Conservation (phyloP, 2,329 filamentous ascomycete species). For the Cladophialophora psammophila region DNA sequence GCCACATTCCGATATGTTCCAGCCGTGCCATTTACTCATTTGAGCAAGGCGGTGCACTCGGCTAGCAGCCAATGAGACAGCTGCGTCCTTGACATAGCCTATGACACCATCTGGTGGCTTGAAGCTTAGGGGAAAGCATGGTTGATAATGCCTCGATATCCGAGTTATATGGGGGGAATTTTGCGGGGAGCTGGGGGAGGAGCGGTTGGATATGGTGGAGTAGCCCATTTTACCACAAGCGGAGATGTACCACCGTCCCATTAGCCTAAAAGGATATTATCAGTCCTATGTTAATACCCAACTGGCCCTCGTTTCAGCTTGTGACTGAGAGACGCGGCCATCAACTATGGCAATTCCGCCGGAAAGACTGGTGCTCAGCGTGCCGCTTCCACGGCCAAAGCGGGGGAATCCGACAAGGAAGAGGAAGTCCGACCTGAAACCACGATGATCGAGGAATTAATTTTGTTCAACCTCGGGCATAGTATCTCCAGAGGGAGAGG, state of each 20-base stretch:
- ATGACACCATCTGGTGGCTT: neutral
- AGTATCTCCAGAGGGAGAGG: neutral
- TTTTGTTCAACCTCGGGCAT: neutral
- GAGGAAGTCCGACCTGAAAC: slow-evolving; percentile 8
- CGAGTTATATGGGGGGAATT: neutral
- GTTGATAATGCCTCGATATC: neutral
- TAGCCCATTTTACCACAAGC: neutral
- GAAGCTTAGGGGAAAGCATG: neutral
- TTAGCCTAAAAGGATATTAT: slow-evolving; percentile 14
- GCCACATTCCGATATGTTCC: slow-evolving; percentile 9
- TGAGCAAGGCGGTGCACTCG: neutral
- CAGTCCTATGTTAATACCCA: neutral
- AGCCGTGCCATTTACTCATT: neutral
- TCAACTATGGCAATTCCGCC: neutral
- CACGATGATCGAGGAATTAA: neutral
- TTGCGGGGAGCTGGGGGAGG: neutral
- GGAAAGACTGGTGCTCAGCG: neutral
- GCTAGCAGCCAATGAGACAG: slow-evolving; percentile 2
- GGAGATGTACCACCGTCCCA: neutral
- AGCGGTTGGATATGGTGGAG: neutral
- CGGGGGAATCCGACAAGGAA: neutral
- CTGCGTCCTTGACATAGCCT: neutral
- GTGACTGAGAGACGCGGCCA: neutral
- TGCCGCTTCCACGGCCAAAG: slow-evolving; percentile 1
- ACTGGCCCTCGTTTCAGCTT: neutral